Base-by-base conservation (phyloP, 257 asterid species). In the Jasminum sambac region DNA sequence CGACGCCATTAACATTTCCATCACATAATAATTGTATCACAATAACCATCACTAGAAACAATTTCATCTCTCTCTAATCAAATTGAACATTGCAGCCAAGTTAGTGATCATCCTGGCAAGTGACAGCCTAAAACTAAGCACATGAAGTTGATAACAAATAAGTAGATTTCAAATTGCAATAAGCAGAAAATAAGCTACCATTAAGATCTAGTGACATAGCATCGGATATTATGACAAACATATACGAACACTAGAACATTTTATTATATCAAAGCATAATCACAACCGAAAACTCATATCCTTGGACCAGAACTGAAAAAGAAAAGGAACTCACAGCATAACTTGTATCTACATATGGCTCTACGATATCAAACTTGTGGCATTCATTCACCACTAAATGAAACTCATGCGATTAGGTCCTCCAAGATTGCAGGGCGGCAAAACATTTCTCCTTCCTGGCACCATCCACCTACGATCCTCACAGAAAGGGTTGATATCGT, bases 361-460 rank as follows among this genome's bases (percentile, higher is more conserved):
- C 24, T 65, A 41, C 23, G 40, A 5, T 10, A 25, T 36, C n/a
- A 38, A 38, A 38, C 30, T 11, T 21, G 36, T 16, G 13, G 10
- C 34, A 25, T 4, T 8, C 13, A 16, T 43, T 72, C 75, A 75
- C 8, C 30, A 55, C 61, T 21, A 55, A 5, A 13, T 14, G 43
- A 67, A 26, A 6, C 14, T 39, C 63, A 57, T 36, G 60, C n/a
- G 24, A 19, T 71, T 62, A 71, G 16, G 67, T 60, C 68, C 65
- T 16, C 85, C 88, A 8, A 78, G 77, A 72, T 83, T 70, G 77
- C 90, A 81, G 11, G 2, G 77, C 0, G 88, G 89, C 11, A 85
- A 66, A 76, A 77, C 81, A 37, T 21, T 76, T 63, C 70, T 21
- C 65, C 37, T 26, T 0, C 25, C 72, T 26, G 57, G 81, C 10